Percentiles rank a stretch among this genome's conserved stretches.
Evolutionary conservation across 805 yeast species (phyloP).

Genomic region (Zygoascus bituminiphila): DNA sequence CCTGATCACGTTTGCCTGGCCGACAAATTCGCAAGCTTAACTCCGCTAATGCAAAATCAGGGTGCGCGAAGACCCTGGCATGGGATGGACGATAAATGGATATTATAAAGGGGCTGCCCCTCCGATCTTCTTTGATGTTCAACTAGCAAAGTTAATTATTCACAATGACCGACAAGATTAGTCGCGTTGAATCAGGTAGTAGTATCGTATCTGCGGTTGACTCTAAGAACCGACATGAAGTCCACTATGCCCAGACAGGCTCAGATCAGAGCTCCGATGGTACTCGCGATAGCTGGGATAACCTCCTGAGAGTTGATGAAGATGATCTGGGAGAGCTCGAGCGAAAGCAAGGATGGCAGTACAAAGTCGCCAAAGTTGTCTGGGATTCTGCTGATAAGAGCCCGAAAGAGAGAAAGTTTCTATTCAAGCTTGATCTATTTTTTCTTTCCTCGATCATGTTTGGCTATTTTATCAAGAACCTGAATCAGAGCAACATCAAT

Average conservation of each 20-base stretch:
- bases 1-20: too few relatives aligned
- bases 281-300: not conserved
- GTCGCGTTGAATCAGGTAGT: too few relatives aligned
- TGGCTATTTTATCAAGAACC: constrained; percentile 41
- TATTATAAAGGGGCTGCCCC: too few relatives aligned
- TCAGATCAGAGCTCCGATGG: not conserved
- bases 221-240: not conserved
- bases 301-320: not conserved
- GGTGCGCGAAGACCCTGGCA: too few relatives aligned
- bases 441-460: constrained; percentile 35
- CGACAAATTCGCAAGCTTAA: too few relatives aligned
- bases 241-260: not conserved
- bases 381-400: constrained; percentile 32
- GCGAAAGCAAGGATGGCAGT: constrained; percentile 10
- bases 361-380: constrained; percentile 11
- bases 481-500: constrained; percentile 35
- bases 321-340: not conserved
- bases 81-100: too few relatives aligned
- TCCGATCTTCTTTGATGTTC: too few relatives aligned
- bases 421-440: constrained; percentile 33
- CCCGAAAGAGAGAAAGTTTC: constrained; percentile 27
- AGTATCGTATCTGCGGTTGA: too few relatives aligned
- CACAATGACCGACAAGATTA: too few relatives aligned
- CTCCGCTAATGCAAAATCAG: too few relatives aligned
- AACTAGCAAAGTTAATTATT: too few relatives aligned